Evolutionary conservation across 768 basidiomycete genomes (phyloP), one percentile per base, ranked within the genome.

Genomic region (Rhodotorula graminis): DNA sequence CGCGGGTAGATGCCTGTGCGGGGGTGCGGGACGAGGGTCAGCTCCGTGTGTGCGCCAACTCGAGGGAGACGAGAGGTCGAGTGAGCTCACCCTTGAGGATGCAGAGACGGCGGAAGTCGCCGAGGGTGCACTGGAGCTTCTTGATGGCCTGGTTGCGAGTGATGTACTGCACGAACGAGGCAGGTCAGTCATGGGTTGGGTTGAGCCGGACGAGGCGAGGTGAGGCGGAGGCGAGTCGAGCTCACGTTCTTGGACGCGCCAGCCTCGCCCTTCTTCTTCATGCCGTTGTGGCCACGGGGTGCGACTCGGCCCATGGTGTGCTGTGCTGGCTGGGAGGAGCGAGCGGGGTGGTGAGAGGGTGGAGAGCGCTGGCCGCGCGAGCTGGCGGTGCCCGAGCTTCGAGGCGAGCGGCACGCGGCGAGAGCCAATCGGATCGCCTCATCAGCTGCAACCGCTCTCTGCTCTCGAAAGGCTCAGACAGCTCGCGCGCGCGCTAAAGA

Each of bases 101-200:
- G 82, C 96, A 99, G 49, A 99, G 83, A 67, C 96, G 86, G 67
- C 96, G 87, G 83, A 99, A 99, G 82, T 99, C 96, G 58, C 93
- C 91, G 42, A 99, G 85, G 55, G 96, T 94, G 81, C 93, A 92
- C 82, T 99, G 96, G 19, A 98, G 85, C 83, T 93, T 98, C 82
- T 93, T 95, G 69, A 98, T 85, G 29, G 96, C 94, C 59, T 88
- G 84, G 66, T 92, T 91, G 31, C 96, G 88, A 44, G 95, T 98
- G 75, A 92, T 81, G 77, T 83, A 83, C 80, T 83, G 70, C 11
- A 2, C 29, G 27, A 47, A 23, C 31, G 57, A 40, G 65, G 18
- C 33, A 40, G 4, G 61, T 7, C 7, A 31, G 18, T 19, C 14
- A 63, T 40, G 37, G n/a, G 37, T 37, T 37, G 37, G 5, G n/a